Conservation (phyloP, 805 yeast genomes). For the Huiozyma sinensis region DNA sequence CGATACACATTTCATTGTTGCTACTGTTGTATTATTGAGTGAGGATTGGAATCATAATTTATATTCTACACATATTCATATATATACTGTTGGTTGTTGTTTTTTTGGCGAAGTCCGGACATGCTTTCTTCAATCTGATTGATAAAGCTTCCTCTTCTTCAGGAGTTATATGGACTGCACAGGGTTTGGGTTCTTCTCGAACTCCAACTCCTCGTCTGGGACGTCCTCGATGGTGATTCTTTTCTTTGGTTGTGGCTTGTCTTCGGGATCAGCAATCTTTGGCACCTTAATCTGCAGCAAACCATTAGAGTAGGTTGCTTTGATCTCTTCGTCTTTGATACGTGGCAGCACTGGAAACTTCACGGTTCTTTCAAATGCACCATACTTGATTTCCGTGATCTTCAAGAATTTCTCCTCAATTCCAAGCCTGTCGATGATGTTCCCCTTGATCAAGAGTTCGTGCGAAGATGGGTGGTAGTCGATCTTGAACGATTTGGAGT, state of each 20-base stretch:
- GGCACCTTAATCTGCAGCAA: slow-evolving; percentile 43
- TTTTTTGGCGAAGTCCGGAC: too few relatives aligned
- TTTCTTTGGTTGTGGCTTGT: slow-evolving; percentile 32
- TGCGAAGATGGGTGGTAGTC: slow-evolving; percentile 50
- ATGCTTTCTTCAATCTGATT: too few relatives aligned
- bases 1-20: too few relatives aligned
- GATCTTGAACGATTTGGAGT: slow-evolving; percentile 40
- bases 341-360: slow-evolving; percentile 45
- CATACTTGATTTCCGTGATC: slow-evolving; percentile 45
- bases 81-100: too few relatives aligned
- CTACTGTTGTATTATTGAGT: too few relatives aligned
- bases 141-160: too few relatives aligned
- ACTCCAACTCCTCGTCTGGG: slow-evolving; percentile 38
- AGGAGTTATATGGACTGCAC: slow-evolving; percentile 22
- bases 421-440: slow-evolving; percentile 31
- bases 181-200: slow-evolving; percentile 39
- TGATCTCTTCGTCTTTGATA: slow-evolving; percentile 42
- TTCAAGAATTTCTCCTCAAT: slow-evolving; percentile 32
- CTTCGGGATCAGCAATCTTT: slow-evolving; percentile 28
- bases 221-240: slow-evolving; percentile 38
- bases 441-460: slow-evolving; percentile 44
- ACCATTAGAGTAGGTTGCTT: slow-evolving; percentile 45
- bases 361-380: slow-evolving; percentile 46
- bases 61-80: too few relatives aligned
- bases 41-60: too few relatives aligned